Conservation (phyloP, 2,329 filamentous ascomycete genomes). For the Coleophoma eucalyptorum region DNA sequence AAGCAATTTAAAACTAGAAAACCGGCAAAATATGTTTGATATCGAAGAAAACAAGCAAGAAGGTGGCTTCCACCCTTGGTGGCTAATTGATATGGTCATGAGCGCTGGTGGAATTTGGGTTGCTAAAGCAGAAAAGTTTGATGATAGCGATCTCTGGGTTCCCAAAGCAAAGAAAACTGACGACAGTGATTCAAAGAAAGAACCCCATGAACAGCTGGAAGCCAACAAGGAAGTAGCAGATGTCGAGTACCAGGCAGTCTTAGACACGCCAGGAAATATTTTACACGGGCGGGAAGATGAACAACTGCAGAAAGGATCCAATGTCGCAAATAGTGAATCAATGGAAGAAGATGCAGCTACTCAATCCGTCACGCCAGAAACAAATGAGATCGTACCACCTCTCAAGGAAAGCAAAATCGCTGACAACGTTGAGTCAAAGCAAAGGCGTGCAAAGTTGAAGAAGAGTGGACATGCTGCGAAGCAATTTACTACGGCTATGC, state of each 20-base stretch:
- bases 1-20: neutral
- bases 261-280: neutral
- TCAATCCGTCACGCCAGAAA: neutral
- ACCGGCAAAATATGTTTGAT: neutral
- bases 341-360: neutral
- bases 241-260: neutral
- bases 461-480: neutral
- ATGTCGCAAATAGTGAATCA: neutral
- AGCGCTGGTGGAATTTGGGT: neutral
- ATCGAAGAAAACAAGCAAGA: neutral
- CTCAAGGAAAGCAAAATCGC: neutral
- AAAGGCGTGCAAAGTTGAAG: neutral
- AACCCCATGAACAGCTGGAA: neutral
- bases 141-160: neutral
- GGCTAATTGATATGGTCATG: neutral
- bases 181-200: neutral
- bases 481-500: neutral
- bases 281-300: neutral
- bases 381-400: neutral
- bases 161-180: neutral
- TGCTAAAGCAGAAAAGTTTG: neutral
- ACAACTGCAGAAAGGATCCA: neutral
- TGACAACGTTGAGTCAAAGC: neutral
- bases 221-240: neutral
- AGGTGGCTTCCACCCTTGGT: neutral